Evolutionary conservation across 225 moss, liverwort and hornwort genomes (phyloP), one percentile per base, ranked within the genome.

Genomic region (Neckera pumila): DNA sequence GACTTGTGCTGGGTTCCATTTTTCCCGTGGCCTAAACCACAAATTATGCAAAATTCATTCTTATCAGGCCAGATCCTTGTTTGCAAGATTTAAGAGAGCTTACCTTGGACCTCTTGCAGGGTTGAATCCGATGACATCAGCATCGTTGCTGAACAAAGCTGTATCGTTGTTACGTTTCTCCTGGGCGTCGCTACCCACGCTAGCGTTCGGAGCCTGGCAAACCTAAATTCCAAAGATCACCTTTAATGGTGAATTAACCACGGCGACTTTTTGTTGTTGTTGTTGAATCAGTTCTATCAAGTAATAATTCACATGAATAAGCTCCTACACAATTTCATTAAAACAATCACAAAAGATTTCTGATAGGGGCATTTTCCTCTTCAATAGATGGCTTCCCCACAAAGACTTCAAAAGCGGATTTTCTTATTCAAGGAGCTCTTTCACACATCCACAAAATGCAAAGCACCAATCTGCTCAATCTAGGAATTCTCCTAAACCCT

Each of bases 141-240:
- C 86, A 51, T 90, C 87, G 28, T 87, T 82, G 88, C 91, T 91
- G 81, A 84, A 76, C 88, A 88, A 76, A 78, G 90, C 90, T 63
- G 80, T 73, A 65, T 87, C 86, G 27, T 64, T 33, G 26, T 76
- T 22, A 81, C 28, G 73, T 57, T 87, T 80, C 56, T 87, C 87
- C 80, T 51, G 80, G 51, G 38, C 89, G 76, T 90, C 86, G 18
- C 49, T 51, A 78, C 31, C n/a, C 31, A 47, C 59, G n/a, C 69
- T 82, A 75, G 75, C 61, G 63, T 75, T 56, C 53, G 82, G 42
- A 60, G 62, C 42, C 62, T 89, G 40, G 54, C 71, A 85, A 63
- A 43, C 63, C 80, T 56, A 43, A 62, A 71, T 72, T 78, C 80
- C 89, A 80, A 85, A 80, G 84, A 47, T 88, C 69, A 67, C 66